Base-by-base conservation (phyloP, 768 basidiomycete genomes). In the Tylopilus felleus region DNA sequence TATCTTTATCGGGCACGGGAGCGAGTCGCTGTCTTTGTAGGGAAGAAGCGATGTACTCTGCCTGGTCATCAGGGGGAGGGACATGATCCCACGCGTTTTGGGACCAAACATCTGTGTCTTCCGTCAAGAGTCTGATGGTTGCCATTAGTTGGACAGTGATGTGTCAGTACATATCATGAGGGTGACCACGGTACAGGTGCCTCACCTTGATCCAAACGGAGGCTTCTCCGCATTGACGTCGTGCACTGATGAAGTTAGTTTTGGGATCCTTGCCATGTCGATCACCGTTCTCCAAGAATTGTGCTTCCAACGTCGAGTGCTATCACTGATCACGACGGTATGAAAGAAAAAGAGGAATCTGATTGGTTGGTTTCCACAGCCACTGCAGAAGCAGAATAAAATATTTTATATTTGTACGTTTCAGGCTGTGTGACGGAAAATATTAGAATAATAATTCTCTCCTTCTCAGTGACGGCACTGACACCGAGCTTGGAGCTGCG, bases 11-110 rank as follows among this genome's bases (percentile, higher is more conserved):
- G 0, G 86, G 77, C 0, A 98, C 92, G 2, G 92, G 93, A 5
- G 81, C 78, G 8, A 74, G 68, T 4, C 81, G 80, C 66, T 98
- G 96, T 56, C 79, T 79, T 23, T 78, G 76, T 31, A 96, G 73
- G 0, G 93, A 84, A 5, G 81, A 74, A 8, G 80, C 75, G 47
- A 97, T 93, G 13, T 73, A 73, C n/a, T 86, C 83, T 38, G 75
- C 78, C 67, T 96, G 92, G 71, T 93, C 91, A 12, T 83, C 77
- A 17, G 91, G 90, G 5, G 86, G 86, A 29, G 86, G 84, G 42
- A 94, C 91, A 65, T 93, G 91, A 66, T 93, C 90, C 94, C 91
- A 94, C 1, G 91, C 92, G 63, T 93, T 93, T 57, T 92, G 86
- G 23, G 79, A 77, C 88, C 90, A 94, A 4, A 92, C 86, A 59